Evolutionary conservation across 768 basidiomycete genomes (phyloP), one percentile per base, ranked within the genome.

Genomic region (Sarcodon aspratus): DNA sequence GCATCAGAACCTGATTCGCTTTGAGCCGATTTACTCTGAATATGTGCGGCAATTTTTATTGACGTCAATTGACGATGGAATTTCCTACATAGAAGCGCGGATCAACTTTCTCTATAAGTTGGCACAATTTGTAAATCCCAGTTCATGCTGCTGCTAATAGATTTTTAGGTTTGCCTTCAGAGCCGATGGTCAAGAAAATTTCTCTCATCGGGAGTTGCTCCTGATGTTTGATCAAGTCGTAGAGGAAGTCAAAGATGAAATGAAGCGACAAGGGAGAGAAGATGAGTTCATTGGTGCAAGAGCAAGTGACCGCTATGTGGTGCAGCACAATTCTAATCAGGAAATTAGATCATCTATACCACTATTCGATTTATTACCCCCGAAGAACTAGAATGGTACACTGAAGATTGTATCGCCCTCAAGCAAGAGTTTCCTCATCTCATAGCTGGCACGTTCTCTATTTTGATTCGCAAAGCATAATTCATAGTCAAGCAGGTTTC

Each of bases 351-450:
- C 43, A 87, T 89, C 49, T 87, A 87, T 55, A 69, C 75, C 4
- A 81, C 82, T 0, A 56, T 85, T 40, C 74, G 80, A 21, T 64
- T 71, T 51, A 68, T 81, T 44, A 67, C 73, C 1, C 62, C 67
- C 7, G 76, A 81, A 43, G 75, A 78, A 50, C 58, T 89, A 11
- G 73, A 75, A 31, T 77, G 73, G 74, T 80, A 79, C 59, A 62
- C 79, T n/a, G 80, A 84, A 49, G 86, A 90, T 54, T 85, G 86
- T 54, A 76, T 89, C 47, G 64, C 67, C 7, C 66, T 89, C 51
- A 88, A 86, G 62, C 75, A 82, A 58, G 75, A 78, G 48, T 88
- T 85, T 57, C 85, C 85, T 17, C 72, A 85, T 54, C 63, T 85
- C 33, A 81, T 89, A 43, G 75, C 76, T 38, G 85, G 84, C 78